Evolutionary conservation across 1,284 basidiomycete genomes (phyloP), one percentile per base, ranked within the genome.

Genomic region (Microbotryum saponariae): DNA sequence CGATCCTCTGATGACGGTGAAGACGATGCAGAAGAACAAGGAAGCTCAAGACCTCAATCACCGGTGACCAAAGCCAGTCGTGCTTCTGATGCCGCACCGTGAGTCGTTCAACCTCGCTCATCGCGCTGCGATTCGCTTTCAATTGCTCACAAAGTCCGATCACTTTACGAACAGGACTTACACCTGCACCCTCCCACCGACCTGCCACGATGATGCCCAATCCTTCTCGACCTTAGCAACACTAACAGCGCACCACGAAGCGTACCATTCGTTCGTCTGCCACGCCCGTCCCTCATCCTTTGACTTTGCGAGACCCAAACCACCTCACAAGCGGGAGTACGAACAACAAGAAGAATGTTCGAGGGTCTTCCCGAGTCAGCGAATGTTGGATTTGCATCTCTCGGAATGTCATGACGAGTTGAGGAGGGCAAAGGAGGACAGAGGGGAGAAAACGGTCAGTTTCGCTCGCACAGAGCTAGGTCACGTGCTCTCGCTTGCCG

Each of bases 361-460:
- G 18, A 84, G 84, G 73, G 86, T 91, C n/a, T 94, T 93, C 72
- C 91, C 91, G 1, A 87, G 90, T 70, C 84, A 82, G 52, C 78
- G 85, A 60, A 74, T 92, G 23, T 74, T 93, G 33, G 83, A 87
- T 64, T 73, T 93, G 86, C 91, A 94, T 76, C 82, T 88, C 67
- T 86, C 84, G 20, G 91, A 94, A 77, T 88, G 85, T 65, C 91
- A 94, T 68, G 88, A 93, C 74, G 85, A 89, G 4, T 76, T 92
- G 21, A 83, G 86, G 25, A 82, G 82, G 10, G 76, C 89, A 53
- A 79, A 83, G 33, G 84, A 84, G 72, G 87, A 89, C 33, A 80
- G 86, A 55, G 90, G 90, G n/a, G 87, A 91, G 73, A 90, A 87
- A 76, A 92, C 88, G 56, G 91, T 91, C 71, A 60, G 88, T 82